Percentiles rank a stretch among this genome's conserved stretches.
phyloP scores from a whole-genome alignment of 2,329 filamentous ascomycete genomes.

The Cryphonectria parasitica region DNA sequence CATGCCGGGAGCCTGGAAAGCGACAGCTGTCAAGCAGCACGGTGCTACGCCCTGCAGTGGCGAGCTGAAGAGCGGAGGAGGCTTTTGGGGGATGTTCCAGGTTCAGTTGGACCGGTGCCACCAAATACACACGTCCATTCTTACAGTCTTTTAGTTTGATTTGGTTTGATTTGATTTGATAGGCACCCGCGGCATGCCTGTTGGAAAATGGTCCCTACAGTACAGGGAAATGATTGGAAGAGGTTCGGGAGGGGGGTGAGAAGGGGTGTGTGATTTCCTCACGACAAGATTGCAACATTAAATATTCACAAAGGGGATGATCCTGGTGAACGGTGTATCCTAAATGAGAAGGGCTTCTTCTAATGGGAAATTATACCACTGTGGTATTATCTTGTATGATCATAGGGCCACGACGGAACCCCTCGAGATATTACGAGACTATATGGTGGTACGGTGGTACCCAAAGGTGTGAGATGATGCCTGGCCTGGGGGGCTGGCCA shows the following conservation, averaged over 20 bases:
- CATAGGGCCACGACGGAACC: too few species aligned
- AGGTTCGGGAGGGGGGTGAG: too few species aligned
- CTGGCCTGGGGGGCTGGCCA: background rate
- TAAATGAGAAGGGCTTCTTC: background rate
- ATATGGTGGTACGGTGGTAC: background rate
- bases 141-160: too few species aligned
- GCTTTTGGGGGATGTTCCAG: background rate
- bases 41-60: background rate
- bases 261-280: too few species aligned
- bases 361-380: background rate
- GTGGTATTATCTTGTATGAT: background rate
- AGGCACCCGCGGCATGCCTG: background rate
- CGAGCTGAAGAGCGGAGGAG: background rate
- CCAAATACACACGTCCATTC: background rate
- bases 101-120: background rate
- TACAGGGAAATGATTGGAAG: background rate
- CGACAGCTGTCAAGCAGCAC: constrained; percentile 1
- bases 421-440: background rate
- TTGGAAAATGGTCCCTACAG: background rate
- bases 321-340: constrained; percentile 1
- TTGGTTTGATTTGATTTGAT: background rate
- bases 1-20: background rate
- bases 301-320: background rate
- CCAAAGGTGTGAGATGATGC: constrained; percentile 8
- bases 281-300: background rate